A percentile compares a stretch with the other conserved stretches of the same genome.
phyloP scores from a whole-genome alignment of 768 basidiomycete genomes.

The Boletales sp. region DNA sequence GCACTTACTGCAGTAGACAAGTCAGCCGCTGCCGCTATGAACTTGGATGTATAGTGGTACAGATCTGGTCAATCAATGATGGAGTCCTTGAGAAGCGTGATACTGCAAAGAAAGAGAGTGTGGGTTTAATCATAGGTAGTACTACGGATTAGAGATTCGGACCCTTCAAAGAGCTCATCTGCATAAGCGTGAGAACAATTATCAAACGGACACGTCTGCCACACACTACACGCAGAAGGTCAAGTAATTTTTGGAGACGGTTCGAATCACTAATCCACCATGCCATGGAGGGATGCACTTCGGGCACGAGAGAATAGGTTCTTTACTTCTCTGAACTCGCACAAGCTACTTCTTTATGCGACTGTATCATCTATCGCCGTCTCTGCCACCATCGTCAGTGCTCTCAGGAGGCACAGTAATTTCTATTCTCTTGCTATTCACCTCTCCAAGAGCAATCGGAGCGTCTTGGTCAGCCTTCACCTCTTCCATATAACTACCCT shows the following conservation, averaged over 20 bases:
- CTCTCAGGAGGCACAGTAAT: constrained; percentile 79
- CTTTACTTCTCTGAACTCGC: constrained; percentile 49
- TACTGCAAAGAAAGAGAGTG: too few species aligned
- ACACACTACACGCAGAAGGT: neutral
- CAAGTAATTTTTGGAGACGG: neutral
- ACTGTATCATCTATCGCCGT: constrained; percentile 66
- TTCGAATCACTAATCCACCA: constrained; percentile 15
- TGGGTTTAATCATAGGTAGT: too few species aligned
- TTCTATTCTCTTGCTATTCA: constrained; percentile 94
- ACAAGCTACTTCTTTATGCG: constrained; percentile 68
- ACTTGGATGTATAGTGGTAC: constrained; percentile 51
- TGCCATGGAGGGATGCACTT: constrained; percentile 51
- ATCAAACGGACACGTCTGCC: constrained; percentile 10
- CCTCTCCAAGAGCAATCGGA: constrained; percentile 91
- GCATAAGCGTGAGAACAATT: too few species aligned
- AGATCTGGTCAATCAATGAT: constrained; percentile 58
- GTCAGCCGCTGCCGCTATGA: constrained; percentile 54
- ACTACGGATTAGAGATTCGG: too few species aligned
- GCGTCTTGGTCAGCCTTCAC: constrained; percentile 66
- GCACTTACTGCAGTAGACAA: constrained; percentile 69
- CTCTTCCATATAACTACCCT: neutral
- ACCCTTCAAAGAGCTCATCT: too few species aligned
- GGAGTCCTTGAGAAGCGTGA: constrained; percentile 45
- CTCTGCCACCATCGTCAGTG: constrained; percentile 70
- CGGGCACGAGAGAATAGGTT: constrained; percentile 51